Base-by-base conservation (phyloP, 2,329 filamentous ascomycete genomes). In the Penicillium capsulatum region DNA sequence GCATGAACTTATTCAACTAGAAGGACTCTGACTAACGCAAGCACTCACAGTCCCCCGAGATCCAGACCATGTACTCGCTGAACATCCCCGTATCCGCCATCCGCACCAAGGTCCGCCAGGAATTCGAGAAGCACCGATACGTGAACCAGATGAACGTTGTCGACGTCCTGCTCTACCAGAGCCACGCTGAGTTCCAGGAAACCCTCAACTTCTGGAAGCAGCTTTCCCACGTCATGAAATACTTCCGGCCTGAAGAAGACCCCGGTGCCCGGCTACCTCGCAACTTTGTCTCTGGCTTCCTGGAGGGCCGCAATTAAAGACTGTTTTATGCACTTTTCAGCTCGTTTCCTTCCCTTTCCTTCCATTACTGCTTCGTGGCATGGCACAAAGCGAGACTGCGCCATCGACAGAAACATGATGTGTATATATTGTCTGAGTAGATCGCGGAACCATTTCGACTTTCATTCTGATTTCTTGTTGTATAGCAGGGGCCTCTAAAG, bases 161-260 rank as follows among this genome's bases (percentile, higher is more conserved):
- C 36, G 92, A 98, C 61, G 84, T 96, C 39, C 74, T 98, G 43
- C 69, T 98, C 31, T 85, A 87, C 70, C 86, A 96, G 71, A 94
- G 87, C 63, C 83, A 95, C 64, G 80, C 85, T 54, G 92, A 98
- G 67, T 97, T 84, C 65, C 92, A 98, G 90, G 92, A 98, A 77
- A 98, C 86, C 38, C 81, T 98, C 76, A 98, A 98, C 74, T 98
- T 86, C 77, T 98, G 92, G 92, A 95, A 96, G 72, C 92, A 98
- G 71, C 77, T 90, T 47, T 86, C 86, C 50, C 92, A 98, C 67
- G 79, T 98, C 55, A 88, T 98, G 79, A 89, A 92, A 59, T 98
- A 95, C 71, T 98, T 97, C 77, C 82, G 90, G 64, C 77, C 82
- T 57, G 90, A 97, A 68, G 87, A 81, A 74, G 87, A 80, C 66